Percentiles rank a stretch among this genome's conserved stretches.
phyloP scores from a whole-genome alignment of 192 early-diverging fungal genomes.

The Thamnidium elegans region DNA sequence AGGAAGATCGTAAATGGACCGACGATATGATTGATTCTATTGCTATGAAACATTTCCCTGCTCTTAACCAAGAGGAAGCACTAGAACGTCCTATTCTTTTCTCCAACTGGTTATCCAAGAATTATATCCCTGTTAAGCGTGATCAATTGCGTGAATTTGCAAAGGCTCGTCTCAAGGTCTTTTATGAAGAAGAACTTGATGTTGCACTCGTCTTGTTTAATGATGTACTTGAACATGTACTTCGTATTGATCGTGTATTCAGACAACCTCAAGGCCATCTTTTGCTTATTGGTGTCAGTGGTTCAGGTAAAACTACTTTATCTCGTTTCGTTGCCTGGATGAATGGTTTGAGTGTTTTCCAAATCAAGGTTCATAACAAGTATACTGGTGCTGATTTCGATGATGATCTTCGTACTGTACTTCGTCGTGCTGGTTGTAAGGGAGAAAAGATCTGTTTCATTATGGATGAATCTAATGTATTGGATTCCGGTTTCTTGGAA shows the following conservation, averaged over 20 bases:
- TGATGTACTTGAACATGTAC: slow-evolving; percentile 95
- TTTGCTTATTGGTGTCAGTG: slow-evolving; percentile 96
- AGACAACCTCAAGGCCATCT: slow-evolving; percentile 97
- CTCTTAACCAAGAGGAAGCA: slow-evolving; percentile 63
- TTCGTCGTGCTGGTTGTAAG: slow-evolving; percentile 90
- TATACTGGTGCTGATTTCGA: slow-evolving; percentile 97
- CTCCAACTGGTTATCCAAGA: slow-evolving; percentile 95
- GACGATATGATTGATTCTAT: slow-evolving; percentile 80
- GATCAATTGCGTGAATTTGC: slow-evolving; percentile 91
- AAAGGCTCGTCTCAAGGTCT: slow-evolving; percentile 91
- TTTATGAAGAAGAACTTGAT: slow-evolving; percentile 99
- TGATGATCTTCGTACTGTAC: slow-evolving; percentile 89
- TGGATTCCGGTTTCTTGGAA: slow-evolving; percentile 97
- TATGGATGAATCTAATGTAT: slow-evolving; percentile 97
- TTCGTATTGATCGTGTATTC: slow-evolving; percentile 98
- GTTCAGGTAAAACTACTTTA: slow-evolving; percentile 96
- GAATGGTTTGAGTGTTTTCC: slow-evolving; percentile 95
- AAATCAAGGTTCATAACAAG: slow-evolving; percentile 97
- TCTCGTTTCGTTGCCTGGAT: slow-evolving; percentile 99
- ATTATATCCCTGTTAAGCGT: slow-evolving; percentile 86
- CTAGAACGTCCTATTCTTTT: slow-evolving; percentile 91
- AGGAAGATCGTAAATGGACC: slow-evolving; percentile 89
- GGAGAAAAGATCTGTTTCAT: slow-evolving; percentile 98
- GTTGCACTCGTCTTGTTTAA: slow-evolving; percentile 96
- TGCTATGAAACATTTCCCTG: slow-evolving; percentile 88